Conservation (phyloP, 2,329 filamentous ascomycete genomes). For the Lachnellula cervina region DNA sequence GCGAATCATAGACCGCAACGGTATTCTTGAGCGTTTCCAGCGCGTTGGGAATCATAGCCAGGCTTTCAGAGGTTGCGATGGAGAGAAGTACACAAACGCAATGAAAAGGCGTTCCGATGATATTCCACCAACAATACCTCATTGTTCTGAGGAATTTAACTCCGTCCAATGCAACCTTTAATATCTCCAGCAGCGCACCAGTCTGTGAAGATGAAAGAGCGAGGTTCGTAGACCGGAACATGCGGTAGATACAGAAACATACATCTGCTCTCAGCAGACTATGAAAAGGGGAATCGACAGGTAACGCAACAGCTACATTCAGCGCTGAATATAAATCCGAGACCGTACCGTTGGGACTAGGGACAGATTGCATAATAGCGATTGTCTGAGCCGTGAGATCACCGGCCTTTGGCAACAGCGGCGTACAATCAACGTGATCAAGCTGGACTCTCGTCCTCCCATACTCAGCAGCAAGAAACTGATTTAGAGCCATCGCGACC, state of each 20-base stretch:
- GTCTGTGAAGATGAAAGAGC: constrained; percentile 1
- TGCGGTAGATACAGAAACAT: constrained; percentile 18
- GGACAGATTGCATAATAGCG: constrained; percentile 13
- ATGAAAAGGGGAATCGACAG: constrained; percentile 8
- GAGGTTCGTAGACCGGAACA: constrained; percentile 6
- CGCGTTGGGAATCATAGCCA: constrained; percentile 15
- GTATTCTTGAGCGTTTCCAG: constrained; percentile 16
- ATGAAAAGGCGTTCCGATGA: constrained; percentile 20
- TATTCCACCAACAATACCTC: constrained; percentile 22
- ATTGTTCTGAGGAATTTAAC: constrained; percentile 9
- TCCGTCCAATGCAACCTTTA: constrained; percentile 16
- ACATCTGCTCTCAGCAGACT: constrained; percentile 15
- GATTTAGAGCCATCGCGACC: constrained; percentile 19
- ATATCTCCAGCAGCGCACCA: constrained; percentile 8
- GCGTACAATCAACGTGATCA: constrained; percentile 13
- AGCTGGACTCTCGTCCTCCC: constrained; percentile 19
- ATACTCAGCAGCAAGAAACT: constrained; percentile 19
- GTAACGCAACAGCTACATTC: background rate
- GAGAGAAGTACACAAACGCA: constrained; percentile 19
- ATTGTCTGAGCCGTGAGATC: constrained; percentile 16
- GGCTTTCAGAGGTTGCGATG: constrained; percentile 15
- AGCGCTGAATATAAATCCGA: constrained; percentile 3
- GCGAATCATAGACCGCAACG: constrained; percentile 12
- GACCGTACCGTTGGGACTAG: background rate
- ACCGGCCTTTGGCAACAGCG: constrained; percentile 1